Evolutionary conservation across 495 filamentous ascomycete genomes (phyloP), one percentile per base, ranked within the genome.

Genomic region (Letharia columbiana): DNA sequence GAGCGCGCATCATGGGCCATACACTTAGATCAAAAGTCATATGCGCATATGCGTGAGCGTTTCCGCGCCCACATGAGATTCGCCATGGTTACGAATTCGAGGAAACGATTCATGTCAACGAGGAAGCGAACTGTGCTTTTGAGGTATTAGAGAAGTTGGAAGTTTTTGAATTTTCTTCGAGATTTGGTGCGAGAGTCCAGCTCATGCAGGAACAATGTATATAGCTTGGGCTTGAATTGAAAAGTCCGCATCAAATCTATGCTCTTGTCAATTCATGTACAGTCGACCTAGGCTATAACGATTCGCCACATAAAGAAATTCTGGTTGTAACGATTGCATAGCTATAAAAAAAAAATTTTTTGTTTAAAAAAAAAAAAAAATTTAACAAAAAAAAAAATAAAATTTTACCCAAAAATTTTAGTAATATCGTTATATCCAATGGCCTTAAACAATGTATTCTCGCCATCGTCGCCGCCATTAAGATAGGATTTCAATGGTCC

Each of bases 181-280:
- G 11, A 62, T 8, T 39, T 56, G 59, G 39, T 66, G 58, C 58
- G 58, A 66, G 64, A 56, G 64, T 61, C 57, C 45, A 47, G 64
- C 58, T 61, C 18, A 33, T 56, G 45, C 42, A 65, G 58, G 44
- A 45, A 66, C 40, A 31, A 63, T 60, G 67, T 66, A 66, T 40
- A 63, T 69, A 66, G 60, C 59, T 66, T 69, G 60, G 63, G 49
- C 67, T 66, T 58, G 18, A 58, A 60, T 52, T 54, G 50, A 69
- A 62, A 45, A 31, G 50, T 64, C 45, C 59, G 64, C 64, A 61
- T 54, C 42, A 60, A 65, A 17, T 11, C 31, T 23, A 41, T 49
- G 13, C 41, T 6, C 31, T 9, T 20, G 2, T 44, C 10, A 39
- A 44, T 13, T 37, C 4, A 64, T n/a, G 9, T 39, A 10, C n/a